phyloP scores from a whole-genome alignment of 129 eudicot species.

The Artemisia argyi region DNA sequence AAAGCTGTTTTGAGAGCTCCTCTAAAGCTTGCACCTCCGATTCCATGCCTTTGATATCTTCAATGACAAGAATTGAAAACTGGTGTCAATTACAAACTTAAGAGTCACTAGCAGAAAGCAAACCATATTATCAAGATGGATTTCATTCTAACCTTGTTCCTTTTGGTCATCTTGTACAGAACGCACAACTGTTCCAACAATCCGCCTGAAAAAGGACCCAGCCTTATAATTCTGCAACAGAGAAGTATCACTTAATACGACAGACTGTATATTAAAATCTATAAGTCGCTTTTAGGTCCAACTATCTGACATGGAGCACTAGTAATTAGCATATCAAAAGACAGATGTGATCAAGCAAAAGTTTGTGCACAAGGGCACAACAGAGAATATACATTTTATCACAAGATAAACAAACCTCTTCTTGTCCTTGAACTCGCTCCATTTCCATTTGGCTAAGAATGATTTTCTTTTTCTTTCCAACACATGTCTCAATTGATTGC shows the following conservation, averaged over 20 bases:
- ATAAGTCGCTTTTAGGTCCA: neutral
- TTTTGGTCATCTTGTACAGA: conserved; percentile 97
- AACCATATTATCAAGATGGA: neutral
- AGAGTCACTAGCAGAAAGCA: neutral
- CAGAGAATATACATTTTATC: conserved; percentile 5
- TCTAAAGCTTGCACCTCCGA: conserved; percentile 93
- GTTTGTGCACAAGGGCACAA: conserved; percentile 2
- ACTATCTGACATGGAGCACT: neutral
- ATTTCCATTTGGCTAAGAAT: conserved; percentile 80
- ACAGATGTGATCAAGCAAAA: conserved; percentile 16
- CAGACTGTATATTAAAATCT: neutral
- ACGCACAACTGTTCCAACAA: conserved; percentile 96
- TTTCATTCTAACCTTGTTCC: conserved; percentile 72
- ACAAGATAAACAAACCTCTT: conserved; percentile 55
- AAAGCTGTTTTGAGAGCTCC: conserved; percentile 96
- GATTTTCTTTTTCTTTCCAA: conserved; percentile 88
- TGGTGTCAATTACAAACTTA: neutral
- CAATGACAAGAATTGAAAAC: conserved; percentile 25
- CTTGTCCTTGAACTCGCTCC: conserved; percentile 85
- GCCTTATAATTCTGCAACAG: conserved; percentile 65
- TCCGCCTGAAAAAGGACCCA: conserved; percentile 80
- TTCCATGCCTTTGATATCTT: conserved; percentile 85
- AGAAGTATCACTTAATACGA: conserved; percentile 17
- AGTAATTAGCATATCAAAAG: neutral
- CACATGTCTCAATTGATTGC: conserved; percentile 97